Percentiles rank a stretch among this genome's conserved stretches.
These are phyloP conservation scores for Peterozyma toletana DNA, from an alignment of 805 yeast genomes.

Conservation along the genomic window DNA sequence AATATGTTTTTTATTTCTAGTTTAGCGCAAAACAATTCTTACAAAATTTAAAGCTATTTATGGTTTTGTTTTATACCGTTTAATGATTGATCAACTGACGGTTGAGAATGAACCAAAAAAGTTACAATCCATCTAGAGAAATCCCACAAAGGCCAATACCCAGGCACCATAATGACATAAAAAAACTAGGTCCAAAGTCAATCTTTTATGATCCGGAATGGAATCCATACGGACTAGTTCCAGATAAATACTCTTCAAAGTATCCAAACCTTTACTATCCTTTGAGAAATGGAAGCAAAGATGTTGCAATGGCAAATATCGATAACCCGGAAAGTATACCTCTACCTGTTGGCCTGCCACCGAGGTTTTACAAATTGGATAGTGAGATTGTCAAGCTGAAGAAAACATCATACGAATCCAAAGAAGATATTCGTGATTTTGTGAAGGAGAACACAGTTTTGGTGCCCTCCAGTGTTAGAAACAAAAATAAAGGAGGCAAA, in stretches of 20 bases:
- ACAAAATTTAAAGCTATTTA: no score
- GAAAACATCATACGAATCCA: no score
- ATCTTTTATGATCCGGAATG: slow-evolving; percentile 61
- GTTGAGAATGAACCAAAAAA: no score
- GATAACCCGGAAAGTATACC: slow-evolving; percentile 7
- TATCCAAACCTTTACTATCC: slow-evolving; percentile 24
- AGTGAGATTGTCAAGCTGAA: background rate
- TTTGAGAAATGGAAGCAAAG: slow-evolving; percentile 11
- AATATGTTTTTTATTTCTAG: background rate
- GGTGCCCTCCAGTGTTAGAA: no score
- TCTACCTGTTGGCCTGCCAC: slow-evolving; percentile 35
- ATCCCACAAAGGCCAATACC: no score
- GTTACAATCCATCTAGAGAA: no score
- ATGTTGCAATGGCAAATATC: background rate
- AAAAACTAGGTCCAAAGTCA: slow-evolving; percentile 37
- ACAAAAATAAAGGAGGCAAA: no score
- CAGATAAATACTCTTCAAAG: slow-evolving; percentile 21
- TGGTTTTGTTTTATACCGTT: no score
- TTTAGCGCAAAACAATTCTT: no score
- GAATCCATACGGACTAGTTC: slow-evolving; percentile 54
- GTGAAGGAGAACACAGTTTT: no score
- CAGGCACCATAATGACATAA: background rate
- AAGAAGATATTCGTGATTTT: no score
- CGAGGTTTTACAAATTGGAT: slow-evolving; percentile 33
- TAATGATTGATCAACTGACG: no score